Evolutionary conservation across 106 monocot genomes (phyloP).

Genomic region (Acorus gramineus): DNA sequence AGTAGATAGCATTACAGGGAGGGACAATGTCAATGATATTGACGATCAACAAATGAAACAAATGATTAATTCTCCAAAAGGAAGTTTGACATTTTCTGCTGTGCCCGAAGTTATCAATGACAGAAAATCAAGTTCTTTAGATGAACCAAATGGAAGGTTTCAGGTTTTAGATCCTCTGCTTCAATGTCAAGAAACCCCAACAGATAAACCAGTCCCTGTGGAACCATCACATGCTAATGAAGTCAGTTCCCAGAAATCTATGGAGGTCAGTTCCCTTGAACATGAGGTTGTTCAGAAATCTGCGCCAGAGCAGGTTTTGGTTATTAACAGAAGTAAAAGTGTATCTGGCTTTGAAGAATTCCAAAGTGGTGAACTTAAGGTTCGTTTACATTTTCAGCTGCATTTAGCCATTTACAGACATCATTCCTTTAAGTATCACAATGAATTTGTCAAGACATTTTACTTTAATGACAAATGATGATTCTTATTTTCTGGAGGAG

Average conservation of each 20-base stretch:
- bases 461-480: neutral
- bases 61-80: slow-evolving; percentile 8
- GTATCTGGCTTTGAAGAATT: too few relatives aligned
- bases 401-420: too few relatives aligned
- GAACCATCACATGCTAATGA: slow-evolving; percentile 5
- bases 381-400: too few relatives aligned
- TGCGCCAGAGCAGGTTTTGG: too few relatives aligned
- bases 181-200: neutral
- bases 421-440: too few relatives aligned
- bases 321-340: too few relatives aligned
- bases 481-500: slow-evolving; percentile 9
- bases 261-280: slow-evolving; percentile 1
- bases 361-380: too few relatives aligned
- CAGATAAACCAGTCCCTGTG: too few relatives aligned
- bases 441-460: too few relatives aligned
- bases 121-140: slow-evolving; percentile 4
- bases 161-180: neutral
- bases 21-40: neutral
- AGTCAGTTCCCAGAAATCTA: slow-evolving; percentile 2
- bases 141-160: slow-evolving; percentile 4
- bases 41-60: slow-evolving; percentile 7
- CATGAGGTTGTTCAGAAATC: too few relatives aligned
- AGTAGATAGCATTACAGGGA: neutral
- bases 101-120: slow-evolving; percentile 1
- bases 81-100: slow-evolving; percentile 1